phyloP scores from a whole-genome alignment of 108 stramenopile genomes.

The Thalassiosira profunda region DNA sequence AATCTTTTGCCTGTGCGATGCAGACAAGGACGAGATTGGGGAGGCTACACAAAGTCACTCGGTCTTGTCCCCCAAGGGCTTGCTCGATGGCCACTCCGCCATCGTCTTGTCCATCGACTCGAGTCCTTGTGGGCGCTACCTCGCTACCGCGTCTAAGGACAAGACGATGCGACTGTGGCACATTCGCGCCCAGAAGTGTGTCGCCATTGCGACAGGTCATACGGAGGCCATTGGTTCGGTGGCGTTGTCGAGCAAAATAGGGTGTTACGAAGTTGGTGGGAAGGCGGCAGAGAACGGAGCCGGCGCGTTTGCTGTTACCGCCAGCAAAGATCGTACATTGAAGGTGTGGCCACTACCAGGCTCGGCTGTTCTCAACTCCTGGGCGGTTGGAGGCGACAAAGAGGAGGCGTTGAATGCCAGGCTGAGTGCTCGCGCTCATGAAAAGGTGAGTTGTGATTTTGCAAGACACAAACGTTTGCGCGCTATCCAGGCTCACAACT shows the following conservation, averaged over 20 bases:
- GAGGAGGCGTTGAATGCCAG: slow-evolving; percentile 47
- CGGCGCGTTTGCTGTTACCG: slow-evolving; percentile 91
- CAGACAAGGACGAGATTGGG: slow-evolving; percentile 7
- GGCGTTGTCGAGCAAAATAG: slow-evolving; percentile 77
- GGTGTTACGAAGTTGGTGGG: slow-evolving; percentile 84
- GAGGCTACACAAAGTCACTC: slow-evolving; percentile 51
- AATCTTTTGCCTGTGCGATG: slow-evolving; percentile 71
- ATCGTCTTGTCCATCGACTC: slow-evolving; percentile 93
- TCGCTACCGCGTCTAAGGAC: slow-evolving; percentile 95
- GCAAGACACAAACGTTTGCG: background rate
- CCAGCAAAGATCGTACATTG: slow-evolving; percentile 92
- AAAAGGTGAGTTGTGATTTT: slow-evolving; percentile 41
- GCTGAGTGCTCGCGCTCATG: slow-evolving; percentile 78
- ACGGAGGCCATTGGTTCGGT: slow-evolving; percentile 90
- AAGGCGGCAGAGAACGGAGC: slow-evolving; percentile 86
- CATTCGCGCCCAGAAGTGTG: slow-evolving; percentile 38
- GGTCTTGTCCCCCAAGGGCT: slow-evolving; percentile 52
- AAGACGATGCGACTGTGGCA: slow-evolving; percentile 89
- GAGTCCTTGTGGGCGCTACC: slow-evolving; percentile 88
- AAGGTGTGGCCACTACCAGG: slow-evolving; percentile 95
- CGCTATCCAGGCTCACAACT: slow-evolving; percentile 11
- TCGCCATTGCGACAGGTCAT: slow-evolving; percentile 85
- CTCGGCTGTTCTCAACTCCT: slow-evolving; percentile 47
- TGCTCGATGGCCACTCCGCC: slow-evolving; percentile 94
- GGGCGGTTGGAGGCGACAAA: slow-evolving; percentile 23